A percentile compares a stretch with the other conserved stretches of the same genome.
These are phyloP conservation scores for Fragilariopsis cylindrus DNA, from an alignment of 108 stramenopile genomes.

Conservation along the genomic window DNA sequence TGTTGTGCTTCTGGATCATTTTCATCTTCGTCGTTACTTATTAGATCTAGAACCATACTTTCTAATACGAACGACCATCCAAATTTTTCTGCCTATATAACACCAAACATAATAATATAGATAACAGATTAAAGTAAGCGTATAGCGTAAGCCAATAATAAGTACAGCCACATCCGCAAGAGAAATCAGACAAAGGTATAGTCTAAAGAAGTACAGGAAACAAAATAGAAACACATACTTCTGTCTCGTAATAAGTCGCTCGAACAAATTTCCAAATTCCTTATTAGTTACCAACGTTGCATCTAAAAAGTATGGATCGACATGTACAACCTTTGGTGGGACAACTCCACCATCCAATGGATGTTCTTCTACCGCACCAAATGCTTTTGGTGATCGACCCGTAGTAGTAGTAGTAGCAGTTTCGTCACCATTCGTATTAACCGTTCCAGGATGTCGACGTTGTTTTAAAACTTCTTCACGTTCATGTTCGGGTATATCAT, in stretches of 20 bases:
- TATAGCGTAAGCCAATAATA: no score
- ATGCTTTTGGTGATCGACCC: constrained; percentile 51
- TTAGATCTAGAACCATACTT: constrained; percentile 59
- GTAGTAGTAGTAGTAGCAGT: no score
- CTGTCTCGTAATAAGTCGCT: constrained; percentile 90
- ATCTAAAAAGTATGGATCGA: constrained; percentile 87
- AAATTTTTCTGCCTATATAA: constrained; percentile 77
- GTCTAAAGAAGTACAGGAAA: no score
- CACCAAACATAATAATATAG: no score
- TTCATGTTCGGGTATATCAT: constrained; percentile 59
- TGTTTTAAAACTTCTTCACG: constrained; percentile 65
- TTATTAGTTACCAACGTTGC: constrained; percentile 79
- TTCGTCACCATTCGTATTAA: constrained; percentile 41
- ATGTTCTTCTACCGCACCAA: constrained; percentile 75
- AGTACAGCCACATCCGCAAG: no score
- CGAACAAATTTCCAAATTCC: constrained; percentile 90
- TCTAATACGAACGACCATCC: constrained; percentile 93
- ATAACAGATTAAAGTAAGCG: no score
- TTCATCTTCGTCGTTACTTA: constrained; percentile 46
- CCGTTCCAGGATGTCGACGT: constrained; percentile 48
- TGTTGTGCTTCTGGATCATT: constrained; percentile 80
- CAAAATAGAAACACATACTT: constrained; percentile 15
- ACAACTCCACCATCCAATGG: constrained; percentile 77
- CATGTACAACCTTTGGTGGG: constrained; percentile 77
- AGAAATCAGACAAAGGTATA: no score